Base-by-base conservation (phyloP, 345 rosid genomes). In the Gossypium herbaceum region DNA sequence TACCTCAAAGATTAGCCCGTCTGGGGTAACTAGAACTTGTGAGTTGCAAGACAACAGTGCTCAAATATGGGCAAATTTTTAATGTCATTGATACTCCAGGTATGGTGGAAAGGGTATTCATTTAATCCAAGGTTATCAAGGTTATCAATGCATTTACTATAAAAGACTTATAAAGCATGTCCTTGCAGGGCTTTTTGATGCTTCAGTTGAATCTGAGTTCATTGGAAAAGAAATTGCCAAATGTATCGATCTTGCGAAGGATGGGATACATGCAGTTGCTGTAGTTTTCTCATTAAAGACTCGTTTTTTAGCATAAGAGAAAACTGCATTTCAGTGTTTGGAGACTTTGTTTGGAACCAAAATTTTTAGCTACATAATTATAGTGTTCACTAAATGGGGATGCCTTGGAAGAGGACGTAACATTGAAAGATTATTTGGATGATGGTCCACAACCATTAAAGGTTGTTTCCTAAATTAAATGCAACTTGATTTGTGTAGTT, bases 81-180 rank as follows among this genome's bases (percentile, higher is more conserved):
- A 92, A 88, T 81, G 98, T 94, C 59, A 84, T 94, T 24, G 97
- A 92, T 68, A 94, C 98, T 79, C 97, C 97, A 65, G 97, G 97
- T 92, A 84, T 57, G 76, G 19, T 48, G 5, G 15, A 34, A 62
- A 62, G 67, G 4, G 5, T 48, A 2, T 67, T 39, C n/a, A 20
- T 20, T 20, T 20, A 20, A 20, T 20, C 22, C 22, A 20, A 20
- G 1, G 22, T 20, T 20, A 20, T 20, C 22, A 20, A 20, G 22
- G 22, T 20, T 20, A 20, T 20, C 22, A 20, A 1, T 20, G 22
- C 22, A 20, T 20, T 20, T 20, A 20, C 22, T 20, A 20, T 20
- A 20, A 20, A 20, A 20, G 22, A 20, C 22, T 20, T 20, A 20
- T 20, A 20, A 20, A 20, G 22, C 22, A 20, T 20, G 22, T 20